phyloP scores from a whole-genome alignment of 139 green algal genomes.

The Chlamydomonas asymmetrica region DNA sequence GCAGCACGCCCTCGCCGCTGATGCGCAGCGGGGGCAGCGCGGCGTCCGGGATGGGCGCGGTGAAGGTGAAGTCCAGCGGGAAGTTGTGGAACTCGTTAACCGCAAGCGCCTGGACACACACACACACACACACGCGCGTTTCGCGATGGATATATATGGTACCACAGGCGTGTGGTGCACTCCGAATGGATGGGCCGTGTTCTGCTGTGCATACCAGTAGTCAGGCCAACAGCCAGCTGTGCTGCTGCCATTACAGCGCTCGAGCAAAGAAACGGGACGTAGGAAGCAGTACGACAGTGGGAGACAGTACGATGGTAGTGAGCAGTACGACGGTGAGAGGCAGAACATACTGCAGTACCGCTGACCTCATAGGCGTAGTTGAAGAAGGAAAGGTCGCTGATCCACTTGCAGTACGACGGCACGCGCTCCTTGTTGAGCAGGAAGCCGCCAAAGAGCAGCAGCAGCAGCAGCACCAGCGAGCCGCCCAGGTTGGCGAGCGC shows the following conservation, averaged over 20 bases:
- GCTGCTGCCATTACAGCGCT: no score
- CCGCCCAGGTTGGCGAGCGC: slow-evolving; percentile 63
- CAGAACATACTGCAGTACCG: no score
- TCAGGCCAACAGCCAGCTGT: no score
- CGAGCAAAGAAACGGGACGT: neutral
- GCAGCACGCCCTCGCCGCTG: slow-evolving; percentile 65
- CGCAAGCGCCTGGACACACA: slow-evolving; percentile 54
- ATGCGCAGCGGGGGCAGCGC: slow-evolving; percentile 61
- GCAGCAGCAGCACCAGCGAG: slow-evolving; percentile 59
- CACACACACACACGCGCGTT: no score
- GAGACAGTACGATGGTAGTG: neutral
- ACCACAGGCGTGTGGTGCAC: no score
- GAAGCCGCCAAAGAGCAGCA: slow-evolving; percentile 77
- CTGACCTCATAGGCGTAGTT: slow-evolving; percentile 72
- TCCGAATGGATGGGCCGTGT: no score
- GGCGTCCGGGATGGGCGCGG: slow-evolving; percentile 42
- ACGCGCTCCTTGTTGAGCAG: slow-evolving; percentile 74
- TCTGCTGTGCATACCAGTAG: no score
- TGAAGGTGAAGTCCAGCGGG: slow-evolving; percentile 66
- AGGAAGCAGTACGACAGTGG: neutral
- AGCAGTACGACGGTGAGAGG: neutral
- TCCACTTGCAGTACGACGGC: slow-evolving; percentile 45
- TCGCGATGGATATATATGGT: no score
- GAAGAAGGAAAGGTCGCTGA: slow-evolving; percentile 57
- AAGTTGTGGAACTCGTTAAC: slow-evolving; percentile 77